Conservation (phyloP, 306 rosid genomes). For the Fagus sylvatica region DNA sequence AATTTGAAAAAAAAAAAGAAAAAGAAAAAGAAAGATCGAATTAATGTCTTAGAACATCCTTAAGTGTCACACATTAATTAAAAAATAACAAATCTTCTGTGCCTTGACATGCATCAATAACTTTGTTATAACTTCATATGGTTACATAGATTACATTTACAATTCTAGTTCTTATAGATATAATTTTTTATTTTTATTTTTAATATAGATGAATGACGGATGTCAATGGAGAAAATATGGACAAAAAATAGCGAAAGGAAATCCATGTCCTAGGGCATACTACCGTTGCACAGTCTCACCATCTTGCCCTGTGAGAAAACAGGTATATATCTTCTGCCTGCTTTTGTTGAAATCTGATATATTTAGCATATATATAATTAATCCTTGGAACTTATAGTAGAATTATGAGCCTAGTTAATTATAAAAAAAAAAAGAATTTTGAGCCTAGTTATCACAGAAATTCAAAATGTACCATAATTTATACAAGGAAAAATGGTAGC, state of each 20-base stretch:
- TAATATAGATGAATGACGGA: conserved; percentile 68
- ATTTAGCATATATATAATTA: neutral
- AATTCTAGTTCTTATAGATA: neutral
- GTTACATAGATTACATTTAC: neutral
- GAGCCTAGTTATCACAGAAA: neutral
- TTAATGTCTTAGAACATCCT: neutral
- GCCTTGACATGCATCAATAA: neutral
- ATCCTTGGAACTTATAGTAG: neutral
- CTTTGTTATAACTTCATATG: neutral
- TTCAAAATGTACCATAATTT: neutral
- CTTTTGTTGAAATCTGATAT: neutral
- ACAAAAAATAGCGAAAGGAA: conserved; percentile 82
- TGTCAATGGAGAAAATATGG: conserved; percentile 95
- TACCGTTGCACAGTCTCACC: conserved; percentile 71
- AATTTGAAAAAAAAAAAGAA: neutral
- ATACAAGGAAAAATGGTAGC: neutral
- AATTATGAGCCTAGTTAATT: neutral
- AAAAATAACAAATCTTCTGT: no score
- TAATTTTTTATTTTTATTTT: neutral
- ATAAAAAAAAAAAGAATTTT: neutral
- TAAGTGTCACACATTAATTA: no score
- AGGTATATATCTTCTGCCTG: conserved; percentile 32
- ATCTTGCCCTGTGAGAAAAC: conserved; percentile 75
- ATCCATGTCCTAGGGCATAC: conserved; percentile 80
- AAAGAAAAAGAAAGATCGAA: neutral